Percentiles rank a stretch among this genome's conserved stretches.
phyloP scores from a whole-genome alignment of 2,329 filamentous ascomycete species.

The Endothia cerciana region DNA sequence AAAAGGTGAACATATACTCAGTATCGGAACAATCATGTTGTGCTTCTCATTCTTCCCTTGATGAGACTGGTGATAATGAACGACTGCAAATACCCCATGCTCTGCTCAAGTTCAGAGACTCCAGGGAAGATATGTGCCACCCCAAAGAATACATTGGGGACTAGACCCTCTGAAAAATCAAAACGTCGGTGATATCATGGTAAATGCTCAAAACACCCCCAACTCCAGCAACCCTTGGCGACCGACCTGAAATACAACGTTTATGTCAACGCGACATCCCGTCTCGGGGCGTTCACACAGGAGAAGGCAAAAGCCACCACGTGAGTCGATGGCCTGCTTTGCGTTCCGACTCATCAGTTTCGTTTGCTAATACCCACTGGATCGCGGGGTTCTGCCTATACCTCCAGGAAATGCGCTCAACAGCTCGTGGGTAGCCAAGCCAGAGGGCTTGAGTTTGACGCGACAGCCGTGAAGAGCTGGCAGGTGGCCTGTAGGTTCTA shows the following conservation, averaged over 20 bases:
- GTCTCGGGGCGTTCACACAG: neutral
- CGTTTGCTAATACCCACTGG: neutral
- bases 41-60: neutral
- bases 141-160: neutral
- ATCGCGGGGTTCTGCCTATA: neutral
- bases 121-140: neutral
- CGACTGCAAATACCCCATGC: constrained; percentile 2
- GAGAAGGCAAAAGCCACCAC: neutral
- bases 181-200: constrained; percentile 20
- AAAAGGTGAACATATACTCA: neutral
- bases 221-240: constrained; percentile 18
- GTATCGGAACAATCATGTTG: neutral
- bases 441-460: too few relatives aligned
- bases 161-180: neutral
- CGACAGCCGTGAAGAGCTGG: neutral
- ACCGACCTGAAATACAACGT: constrained; percentile 9
- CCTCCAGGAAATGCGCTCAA: neutral
- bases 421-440: too few relatives aligned
- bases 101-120: neutral
- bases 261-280: constrained; percentile 13
- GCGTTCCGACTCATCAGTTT: neutral
- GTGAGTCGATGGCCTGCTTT: neutral
- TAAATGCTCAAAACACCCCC: constrained; percentile 16
- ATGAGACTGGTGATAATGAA: constrained; percentile 3
- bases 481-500: neutral